phyloP scores from a whole-genome alignment of 140 eudicot species.

The Ambrosia hybrid region DNA sequence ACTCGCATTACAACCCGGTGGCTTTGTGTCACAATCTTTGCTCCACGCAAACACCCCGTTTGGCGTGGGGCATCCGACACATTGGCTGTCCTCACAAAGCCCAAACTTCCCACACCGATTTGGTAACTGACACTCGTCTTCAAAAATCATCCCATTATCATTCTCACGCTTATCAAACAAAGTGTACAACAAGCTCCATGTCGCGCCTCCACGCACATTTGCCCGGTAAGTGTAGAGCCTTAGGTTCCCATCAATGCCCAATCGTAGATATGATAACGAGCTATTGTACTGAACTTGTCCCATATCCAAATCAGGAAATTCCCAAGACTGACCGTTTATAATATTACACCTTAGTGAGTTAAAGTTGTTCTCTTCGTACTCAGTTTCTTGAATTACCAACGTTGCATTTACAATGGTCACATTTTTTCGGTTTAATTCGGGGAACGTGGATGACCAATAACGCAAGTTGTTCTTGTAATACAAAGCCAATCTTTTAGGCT shows the following conservation, averaged over 20 bases:
- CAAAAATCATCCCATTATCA: not conserved
- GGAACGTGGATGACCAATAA: slow-evolving; percentile 20
- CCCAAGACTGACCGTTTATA: too few species aligned
- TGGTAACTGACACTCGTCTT: slow-evolving; percentile 21
- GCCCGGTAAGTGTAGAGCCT: slow-evolving; percentile 1
- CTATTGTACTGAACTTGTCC: not conserved
- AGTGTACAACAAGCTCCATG: slow-evolving; percentile 13
- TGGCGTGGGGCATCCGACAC: slow-evolving; percentile 33
- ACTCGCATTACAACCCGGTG: slow-evolving; percentile 18
- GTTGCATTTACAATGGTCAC: slow-evolving; percentile 1
- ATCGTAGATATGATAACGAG: slow-evolving; percentile 24
- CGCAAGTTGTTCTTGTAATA: slow-evolving; percentile 34
- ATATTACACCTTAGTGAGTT: not conserved
- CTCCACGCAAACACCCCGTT: slow-evolving; percentile 31
- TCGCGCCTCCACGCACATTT: not conserved
- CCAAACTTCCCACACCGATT: slow-evolving; percentile 30
- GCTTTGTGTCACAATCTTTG: slow-evolving; percentile 15
- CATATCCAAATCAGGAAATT: not conserved
- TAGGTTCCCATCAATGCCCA: slow-evolving; percentile 31
- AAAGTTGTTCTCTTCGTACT: slow-evolving; percentile 9
- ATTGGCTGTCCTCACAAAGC: slow-evolving; percentile 16
- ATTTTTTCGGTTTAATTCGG: not conserved
- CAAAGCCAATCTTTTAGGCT: slow-evolving; percentile 34
- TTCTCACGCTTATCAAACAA: slow-evolving; percentile 8
- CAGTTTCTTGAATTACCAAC: slow-evolving; percentile 8